A percentile compares a stretch with the other conserved stretches of the same genome.
phyloP scores from a whole-genome alignment of 805 yeast genomes.

The Komagataella ulmi region DNA sequence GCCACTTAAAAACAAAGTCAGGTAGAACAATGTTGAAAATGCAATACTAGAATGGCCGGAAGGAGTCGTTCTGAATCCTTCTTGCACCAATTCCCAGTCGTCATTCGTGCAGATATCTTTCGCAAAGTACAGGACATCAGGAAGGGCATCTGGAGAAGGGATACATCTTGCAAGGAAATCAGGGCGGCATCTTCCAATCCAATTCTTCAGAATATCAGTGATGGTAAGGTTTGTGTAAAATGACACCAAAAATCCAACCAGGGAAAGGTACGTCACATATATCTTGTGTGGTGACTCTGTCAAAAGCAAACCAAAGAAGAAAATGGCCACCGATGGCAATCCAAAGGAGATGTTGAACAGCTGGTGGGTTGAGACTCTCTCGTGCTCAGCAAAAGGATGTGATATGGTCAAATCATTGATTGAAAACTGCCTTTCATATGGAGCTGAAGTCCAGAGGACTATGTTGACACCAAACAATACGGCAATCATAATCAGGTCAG shows the following conservation, averaged over 20 bases:
- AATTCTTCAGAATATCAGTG: conserved; percentile 66
- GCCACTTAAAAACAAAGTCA: conserved; percentile 54
- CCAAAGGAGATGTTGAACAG: conserved; percentile 41
- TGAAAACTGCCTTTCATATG: conserved; percentile 69
- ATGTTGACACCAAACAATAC: conserved; percentile 10
- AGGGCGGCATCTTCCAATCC: conserved; percentile 87
- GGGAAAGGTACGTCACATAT: conserved; percentile 48
- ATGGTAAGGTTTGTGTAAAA: conserved; percentile 45
- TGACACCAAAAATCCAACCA: conserved; percentile 53
- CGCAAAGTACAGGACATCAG: conserved; percentile 40
- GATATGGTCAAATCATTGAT: conserved; percentile 65
- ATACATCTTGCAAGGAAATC: conserved; percentile 81
- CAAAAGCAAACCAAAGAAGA: conserved; percentile 14
- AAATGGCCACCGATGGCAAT: conserved; percentile 32
- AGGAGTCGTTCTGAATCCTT: conserved; percentile 75
- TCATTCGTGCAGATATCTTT: conserved; percentile 52
- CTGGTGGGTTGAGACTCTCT: conserved; percentile 48
- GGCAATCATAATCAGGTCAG: conserved; percentile 7
- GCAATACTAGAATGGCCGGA: conserved; percentile 70
- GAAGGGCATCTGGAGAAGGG: conserved; percentile 49
- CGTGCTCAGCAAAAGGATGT: conserved; percentile 69
- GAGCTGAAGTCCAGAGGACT: conserved; percentile 23
- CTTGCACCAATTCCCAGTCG: conserved; percentile 29
- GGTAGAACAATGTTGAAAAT: conserved; percentile 53
- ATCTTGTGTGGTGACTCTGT: conserved; percentile 39